Evolutionary conservation across 78 protist genomes (phyloP).

Genomic region (Polysphondylium violaceum): DNA sequence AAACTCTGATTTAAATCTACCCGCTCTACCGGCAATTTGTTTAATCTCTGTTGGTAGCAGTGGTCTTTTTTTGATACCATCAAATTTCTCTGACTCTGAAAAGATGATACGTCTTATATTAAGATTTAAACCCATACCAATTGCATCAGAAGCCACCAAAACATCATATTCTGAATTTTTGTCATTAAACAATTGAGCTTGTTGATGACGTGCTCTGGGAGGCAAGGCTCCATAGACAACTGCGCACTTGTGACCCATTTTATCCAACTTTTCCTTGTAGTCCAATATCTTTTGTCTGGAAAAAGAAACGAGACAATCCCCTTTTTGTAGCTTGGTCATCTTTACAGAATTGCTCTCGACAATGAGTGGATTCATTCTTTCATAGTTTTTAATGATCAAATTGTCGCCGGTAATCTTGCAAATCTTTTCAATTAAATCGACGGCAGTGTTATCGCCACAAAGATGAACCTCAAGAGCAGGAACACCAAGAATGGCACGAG

Average conservation of each 20-base stretch:
- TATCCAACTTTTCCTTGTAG: background rate
- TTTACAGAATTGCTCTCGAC: background rate
- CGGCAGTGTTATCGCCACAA: conserved; percentile 89
- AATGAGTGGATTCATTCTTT: conserved; percentile 55
- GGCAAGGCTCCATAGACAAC: conserved; percentile 88
- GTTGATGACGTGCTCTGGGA: conserved; percentile 70
- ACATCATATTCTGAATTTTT: conserved; percentile 32
- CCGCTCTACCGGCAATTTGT: conserved; percentile 92
- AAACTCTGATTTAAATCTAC: conserved; percentile 41
- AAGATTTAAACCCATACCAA: conserved; percentile 94
- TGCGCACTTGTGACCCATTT: conserved; percentile 30
- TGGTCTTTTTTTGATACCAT: conserved; percentile 58
- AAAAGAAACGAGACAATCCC: conserved; percentile 89
- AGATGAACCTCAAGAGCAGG: conserved; percentile 89
- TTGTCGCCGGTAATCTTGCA: conserved; percentile 82
- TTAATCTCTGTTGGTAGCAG: conserved; percentile 44
- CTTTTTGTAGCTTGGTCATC: conserved; percentile 11
- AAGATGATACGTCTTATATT: conserved; percentile 85
- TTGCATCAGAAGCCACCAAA: conserved; percentile 91
- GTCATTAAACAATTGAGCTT: conserved; percentile 79
- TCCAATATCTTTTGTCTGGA: conserved; percentile 60
- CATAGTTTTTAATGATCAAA: conserved; percentile 24
- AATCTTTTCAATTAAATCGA: conserved; percentile 62
- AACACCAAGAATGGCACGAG: conserved; percentile 91
- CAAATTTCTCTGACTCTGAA: conserved; percentile 69